Evolutionary conservation across 179 eudicot species (phyloP), one percentile per base, ranked within the genome.

Genomic region (Beta corolliflora): DNA sequence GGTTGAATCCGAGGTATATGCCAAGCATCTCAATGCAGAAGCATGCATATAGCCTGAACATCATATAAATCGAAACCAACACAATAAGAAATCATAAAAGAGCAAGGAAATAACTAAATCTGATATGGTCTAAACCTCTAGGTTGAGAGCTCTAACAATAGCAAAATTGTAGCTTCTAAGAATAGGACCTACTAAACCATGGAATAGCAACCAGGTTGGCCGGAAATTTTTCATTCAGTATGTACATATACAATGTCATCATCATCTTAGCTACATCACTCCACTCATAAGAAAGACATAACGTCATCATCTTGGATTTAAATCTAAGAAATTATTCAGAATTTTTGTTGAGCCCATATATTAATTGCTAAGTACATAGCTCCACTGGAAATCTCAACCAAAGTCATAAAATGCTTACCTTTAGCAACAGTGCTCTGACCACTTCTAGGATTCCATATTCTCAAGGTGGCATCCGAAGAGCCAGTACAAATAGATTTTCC

Each of bases 401-500:
- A 65, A 29, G 7, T 65, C 16, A 29, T 3, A 29, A 65, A 65
- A 14, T 66, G 45, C 70, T 66, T 31, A 66, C 71, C 71, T 66
- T 7, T 75, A 56, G 14, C 48, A 29, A 14, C n/a, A 23, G 12
- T 41, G 5, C 60, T 48, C 46, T 66, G 45, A 56, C 77, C 66
- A 56, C 48, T 75, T 56, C 52, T 31, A 16, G 52, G 53, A 68
- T 68, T 68, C 68, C 68, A 76, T 59, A 76, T 76, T 41, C 68
- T 76, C 53, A 76, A 36, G 69, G 54, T 44, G 68, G 13, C 78
- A 19, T n/a, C 31, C 53, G 5, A 5, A 59, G 78, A 75, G 18
- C 78, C 78, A 19, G 55, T 75, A 59, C 78, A 75, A 41, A 58
- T 58, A 31, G 78, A 56, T 75, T 75, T 31, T 15, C 77, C 77